Percentiles rank a stretch among this genome's conserved stretches.
Evolutionary conservation across 441 rosid genomes (phyloP).

Genomic region (Eutrema salsugineum): DNA sequence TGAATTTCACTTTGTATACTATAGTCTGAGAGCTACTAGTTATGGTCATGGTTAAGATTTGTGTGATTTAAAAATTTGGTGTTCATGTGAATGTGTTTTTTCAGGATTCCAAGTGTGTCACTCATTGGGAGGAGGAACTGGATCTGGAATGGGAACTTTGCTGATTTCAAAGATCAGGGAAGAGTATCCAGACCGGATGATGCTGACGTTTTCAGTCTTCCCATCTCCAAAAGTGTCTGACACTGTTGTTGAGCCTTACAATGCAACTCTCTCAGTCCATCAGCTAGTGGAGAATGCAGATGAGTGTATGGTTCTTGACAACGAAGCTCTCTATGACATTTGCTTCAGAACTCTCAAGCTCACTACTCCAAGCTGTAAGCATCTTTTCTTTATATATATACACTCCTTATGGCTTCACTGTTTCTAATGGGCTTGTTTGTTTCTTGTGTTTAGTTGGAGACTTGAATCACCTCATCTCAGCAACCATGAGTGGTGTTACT

Average conservation of each 20-base stretch:
- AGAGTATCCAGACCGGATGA: constrained; percentile 50
- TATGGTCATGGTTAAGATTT: not conserved
- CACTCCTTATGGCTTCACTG: not conserved
- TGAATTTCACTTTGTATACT: not conserved
- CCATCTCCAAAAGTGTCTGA: constrained; percentile 96
- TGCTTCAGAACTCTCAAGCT: constrained; percentile 85
- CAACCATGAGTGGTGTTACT: constrained; percentile 67
- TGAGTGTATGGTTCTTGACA: constrained; percentile 97
- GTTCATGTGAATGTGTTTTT: not conserved
- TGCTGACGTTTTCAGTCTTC: constrained; percentile 90
- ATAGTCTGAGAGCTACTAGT: not conserved
- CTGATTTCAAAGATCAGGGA: constrained; percentile 42
- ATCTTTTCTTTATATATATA: constrained; percentile 15
- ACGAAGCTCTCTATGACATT: constrained; percentile 86
- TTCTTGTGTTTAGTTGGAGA: constrained; percentile 46
- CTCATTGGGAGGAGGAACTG: constrained; percentile 57
- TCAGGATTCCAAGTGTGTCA: constrained; percentile 52
- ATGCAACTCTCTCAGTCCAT: constrained; percentile 95
- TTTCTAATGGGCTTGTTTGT: not conserved
- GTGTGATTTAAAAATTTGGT: not conserved
- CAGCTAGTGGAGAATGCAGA: constrained; percentile 95
- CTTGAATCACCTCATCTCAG: constrained; percentile 61
- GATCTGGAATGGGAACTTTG: constrained; percentile 53
- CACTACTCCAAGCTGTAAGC: constrained; percentile 70
- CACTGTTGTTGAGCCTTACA: constrained; percentile 96